Base-by-base conservation (phyloP, 345 rosid genomes). In the Physaria fendleri region DNA sequence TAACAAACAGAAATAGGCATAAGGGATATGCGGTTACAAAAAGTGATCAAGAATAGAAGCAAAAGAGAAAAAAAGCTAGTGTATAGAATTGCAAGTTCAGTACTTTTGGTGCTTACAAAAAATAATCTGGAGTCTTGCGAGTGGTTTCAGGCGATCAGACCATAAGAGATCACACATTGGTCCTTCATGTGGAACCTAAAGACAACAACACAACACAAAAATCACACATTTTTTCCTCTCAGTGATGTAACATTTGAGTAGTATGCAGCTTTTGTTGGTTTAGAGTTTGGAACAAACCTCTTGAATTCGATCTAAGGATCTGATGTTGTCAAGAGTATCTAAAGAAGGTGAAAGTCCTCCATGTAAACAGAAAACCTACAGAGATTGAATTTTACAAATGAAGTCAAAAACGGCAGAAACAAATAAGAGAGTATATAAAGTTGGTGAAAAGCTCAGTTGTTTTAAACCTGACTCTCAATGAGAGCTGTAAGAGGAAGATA, bases 121-220 rank as follows among this genome's bases (percentile, higher is more conserved):
- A 90, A 82, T 90, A 90, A 79, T 90, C 97, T 11, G 97, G 97
- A 22, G 95, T 90, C 81, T 90, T 90, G 72, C 95, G 86, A 17
- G 97, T 85, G 58, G 97, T 78, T 64, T 90, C 95, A 1, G 96
- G 97, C 51, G 97, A 71, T 90, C 97, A 7, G 97, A 90, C 97
- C 96, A 91, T 64, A 90, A 73, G 38, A 91, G 89, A 75, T 91
- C 98, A 47, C 96, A 91, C 98, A 91, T 91, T 17, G 98, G 98
- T 45, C 98, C 96, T 82, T 91, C 98, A 61, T 87, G 98, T 6
- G 96, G 96, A 65, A 91, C 98, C 98, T 90, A 72, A 11, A 43
- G 27, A 41, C 37, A 22, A 40, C 27, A 11, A 43, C 23, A 41
- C 37, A 22, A 40, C 27, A 70, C 30, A 13, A 18, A 40, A 1